Percentiles rank a stretch among this genome's conserved stretches.
Conservation (phyloP, 2,329 filamentous ascomycete species). For the Diaporthe sp. region DNA sequence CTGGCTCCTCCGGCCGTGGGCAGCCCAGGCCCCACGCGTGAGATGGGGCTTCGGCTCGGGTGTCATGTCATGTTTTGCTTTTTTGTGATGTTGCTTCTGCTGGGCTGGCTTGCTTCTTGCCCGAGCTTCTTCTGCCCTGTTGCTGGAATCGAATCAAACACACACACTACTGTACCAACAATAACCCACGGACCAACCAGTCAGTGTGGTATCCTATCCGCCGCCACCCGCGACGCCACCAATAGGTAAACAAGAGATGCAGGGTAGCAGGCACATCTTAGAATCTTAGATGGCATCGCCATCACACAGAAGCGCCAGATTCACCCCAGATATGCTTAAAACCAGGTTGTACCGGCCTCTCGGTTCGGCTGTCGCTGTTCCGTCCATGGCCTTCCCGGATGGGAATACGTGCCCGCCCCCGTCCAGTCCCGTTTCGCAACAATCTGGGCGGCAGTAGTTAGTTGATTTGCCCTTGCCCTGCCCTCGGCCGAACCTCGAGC, state of each 20-base stretch:
- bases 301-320: constrained; percentile 8
- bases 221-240: constrained; percentile 1
- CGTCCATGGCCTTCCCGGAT: constrained; percentile 29
- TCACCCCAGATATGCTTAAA: constrained; percentile 29
- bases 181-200: neutral
- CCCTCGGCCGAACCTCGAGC: constrained; percentile 24
- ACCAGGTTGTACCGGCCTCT: constrained; percentile 21
- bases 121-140: constrained; percentile 5
- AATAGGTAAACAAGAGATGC: neutral
- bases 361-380: constrained; percentile 14
- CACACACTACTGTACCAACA: neutral
- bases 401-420: neutral
- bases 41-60: constrained; percentile 2
- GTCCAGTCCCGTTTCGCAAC: neutral
- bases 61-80: constrained; percentile 16
- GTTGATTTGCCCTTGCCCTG: too few species aligned
- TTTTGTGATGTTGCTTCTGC: constrained; percentile 4
- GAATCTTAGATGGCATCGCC: constrained; percentile 19
- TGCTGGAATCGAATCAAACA: neutral
- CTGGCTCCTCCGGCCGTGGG: neutral
- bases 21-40: neutral
- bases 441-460: neutral
- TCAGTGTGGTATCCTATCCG: neutral
- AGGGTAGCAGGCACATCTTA: constrained; percentile 16
- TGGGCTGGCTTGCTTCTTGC: neutral